Evolutionary conservation across 2,329 filamentous ascomycete species (phyloP), one percentile per base, ranked within the genome.

Genomic region (Penicillium sp.): DNA sequence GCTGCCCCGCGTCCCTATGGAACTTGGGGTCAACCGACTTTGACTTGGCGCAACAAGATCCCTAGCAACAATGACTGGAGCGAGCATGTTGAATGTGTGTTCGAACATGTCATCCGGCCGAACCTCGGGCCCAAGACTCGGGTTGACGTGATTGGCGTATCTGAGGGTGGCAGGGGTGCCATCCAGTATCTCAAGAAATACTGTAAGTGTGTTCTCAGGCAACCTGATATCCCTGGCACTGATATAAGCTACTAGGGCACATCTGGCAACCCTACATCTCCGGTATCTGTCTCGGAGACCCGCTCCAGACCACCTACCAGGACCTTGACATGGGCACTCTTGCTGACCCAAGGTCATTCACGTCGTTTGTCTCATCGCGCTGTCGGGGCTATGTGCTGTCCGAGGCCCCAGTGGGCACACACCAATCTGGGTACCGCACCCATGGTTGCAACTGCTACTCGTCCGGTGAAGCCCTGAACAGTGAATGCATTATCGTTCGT

Each of bases 101-200:
- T 95, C 47, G 71, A 83, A 17, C 59, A 77, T 4, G 72, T 90
- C 1, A 55, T 93, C 4, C 45, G 52, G 17, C 47, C 55, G 1
- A 39, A 47, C 4, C 65, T 78, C 0, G 56, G 67, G 0, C 40
- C 67, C 0, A 62, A 73, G 1, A 79, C 80, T 0, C 74, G 73
- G 30, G 57, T 94, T 14, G 81, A 89, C 57, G 60, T 95, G 20
- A 72, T 95, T 33, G 86, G 78, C 1, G 68, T 93, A 11, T 81
- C 84, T 2, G 80, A 85, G 39, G 81, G 81, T 3, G 81, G 80
- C 0, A 74, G 81, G 20, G 67, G 73, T 2, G 69, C 80, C 0
- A 63, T 83, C 18, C 56, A 66, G 10, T 83, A 84, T 47, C 69
- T 93, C 7, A 74, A 81, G 23, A 50, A 73, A 3, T 59, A 77